A percentile compares a stretch with the other conserved stretches of the same genome.
These are phyloP conservation scores for Talaromyces trachyspermus DNA, from an alignment of 495 filamentous ascomycete species.

Conservation along the genomic window DNA sequence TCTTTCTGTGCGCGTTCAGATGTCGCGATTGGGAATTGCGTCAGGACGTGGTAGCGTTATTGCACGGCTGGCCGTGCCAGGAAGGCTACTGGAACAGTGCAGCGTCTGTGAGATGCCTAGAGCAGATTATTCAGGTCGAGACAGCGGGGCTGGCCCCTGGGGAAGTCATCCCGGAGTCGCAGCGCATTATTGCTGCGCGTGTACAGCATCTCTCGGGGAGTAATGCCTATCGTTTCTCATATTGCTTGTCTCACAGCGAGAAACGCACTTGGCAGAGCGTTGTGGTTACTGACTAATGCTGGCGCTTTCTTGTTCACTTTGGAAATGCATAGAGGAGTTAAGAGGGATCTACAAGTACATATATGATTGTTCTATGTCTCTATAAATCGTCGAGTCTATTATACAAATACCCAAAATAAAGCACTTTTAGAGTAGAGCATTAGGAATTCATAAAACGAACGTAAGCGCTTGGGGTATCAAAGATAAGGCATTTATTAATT, in stretches of 20 bases:
- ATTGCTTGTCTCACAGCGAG: neutral
- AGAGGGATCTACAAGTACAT: no score
- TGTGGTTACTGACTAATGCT: no score
- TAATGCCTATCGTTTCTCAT: neutral
- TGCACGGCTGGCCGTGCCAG: slow-evolving; percentile 8
- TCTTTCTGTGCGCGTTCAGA: slow-evolving; percentile 12
- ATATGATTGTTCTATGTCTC: no score
- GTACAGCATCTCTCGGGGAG: neutral
- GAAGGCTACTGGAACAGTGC: slow-evolving; percentile 11
- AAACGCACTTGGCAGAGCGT: no score
- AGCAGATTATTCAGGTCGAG: slow-evolving; percentile 12
- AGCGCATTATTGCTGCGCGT: slow-evolving; percentile 9
- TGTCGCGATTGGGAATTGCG: slow-evolving; percentile 15
- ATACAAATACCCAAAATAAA: no score
- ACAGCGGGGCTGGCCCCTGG: slow-evolving; percentile 6
- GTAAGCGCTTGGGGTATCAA: no score
- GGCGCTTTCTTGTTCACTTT: no score
- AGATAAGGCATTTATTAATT: no score
- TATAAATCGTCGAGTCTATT: no score
- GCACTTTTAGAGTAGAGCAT: no score
- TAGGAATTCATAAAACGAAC: no score
- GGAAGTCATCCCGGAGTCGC: slow-evolving; percentile 10
- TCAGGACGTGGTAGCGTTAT: slow-evolving; percentile 8
- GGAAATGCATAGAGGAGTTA: no score
- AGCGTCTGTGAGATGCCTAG: slow-evolving; percentile 4